Evolutionary conservation across 768 basidiomycete genomes (phyloP).

Genomic region (Hortiboletus campestris): DNA sequence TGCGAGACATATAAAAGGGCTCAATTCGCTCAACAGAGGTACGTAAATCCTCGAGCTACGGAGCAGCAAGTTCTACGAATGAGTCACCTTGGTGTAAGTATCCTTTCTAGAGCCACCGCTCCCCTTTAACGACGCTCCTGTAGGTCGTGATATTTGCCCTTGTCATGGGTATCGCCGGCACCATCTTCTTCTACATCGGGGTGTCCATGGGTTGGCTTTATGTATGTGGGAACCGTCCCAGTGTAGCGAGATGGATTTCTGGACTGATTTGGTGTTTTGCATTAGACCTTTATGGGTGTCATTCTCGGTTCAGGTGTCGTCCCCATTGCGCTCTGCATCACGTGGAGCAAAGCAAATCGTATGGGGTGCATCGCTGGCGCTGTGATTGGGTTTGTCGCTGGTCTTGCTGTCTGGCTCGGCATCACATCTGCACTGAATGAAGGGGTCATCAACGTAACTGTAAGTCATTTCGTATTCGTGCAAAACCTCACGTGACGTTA

Average conservation of each 20-base stretch:
- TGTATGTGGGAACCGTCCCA: conserved; percentile 41
- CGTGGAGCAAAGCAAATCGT: conserved; percentile 85
- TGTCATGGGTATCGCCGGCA: conserved; percentile 77
- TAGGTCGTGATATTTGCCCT: conserved; percentile 70
- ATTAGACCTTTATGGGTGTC: conserved; percentile 83
- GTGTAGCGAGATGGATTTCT: neutral
- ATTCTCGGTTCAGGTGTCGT: conserved; percentile 83
- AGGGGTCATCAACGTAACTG: conserved; percentile 67
- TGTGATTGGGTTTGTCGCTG: conserved; percentile 63
- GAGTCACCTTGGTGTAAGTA: conserved; percentile 59
- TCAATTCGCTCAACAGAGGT: conserved; percentile 41
- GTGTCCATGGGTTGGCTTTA: conserved; percentile 95
- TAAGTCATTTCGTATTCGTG: conserved; percentile 28
- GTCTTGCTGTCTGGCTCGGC: conserved; percentile 82
- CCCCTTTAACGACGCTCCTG: neutral
- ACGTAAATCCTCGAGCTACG: conserved; percentile 80
- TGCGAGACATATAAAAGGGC: neutral
- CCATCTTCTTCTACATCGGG: conserved; percentile 88
- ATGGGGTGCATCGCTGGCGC: conserved; percentile 79
- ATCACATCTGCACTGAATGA: conserved; percentile 70
- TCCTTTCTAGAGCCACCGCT: neutral
- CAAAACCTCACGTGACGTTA: neutral
- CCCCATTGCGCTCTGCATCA: conserved; percentile 82
- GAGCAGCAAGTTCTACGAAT: conserved; percentile 68
- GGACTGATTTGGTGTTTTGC: neutral